phyloP scores from a whole-genome alignment of 177 flowering plant species.

The Vitis hybrid region DNA sequence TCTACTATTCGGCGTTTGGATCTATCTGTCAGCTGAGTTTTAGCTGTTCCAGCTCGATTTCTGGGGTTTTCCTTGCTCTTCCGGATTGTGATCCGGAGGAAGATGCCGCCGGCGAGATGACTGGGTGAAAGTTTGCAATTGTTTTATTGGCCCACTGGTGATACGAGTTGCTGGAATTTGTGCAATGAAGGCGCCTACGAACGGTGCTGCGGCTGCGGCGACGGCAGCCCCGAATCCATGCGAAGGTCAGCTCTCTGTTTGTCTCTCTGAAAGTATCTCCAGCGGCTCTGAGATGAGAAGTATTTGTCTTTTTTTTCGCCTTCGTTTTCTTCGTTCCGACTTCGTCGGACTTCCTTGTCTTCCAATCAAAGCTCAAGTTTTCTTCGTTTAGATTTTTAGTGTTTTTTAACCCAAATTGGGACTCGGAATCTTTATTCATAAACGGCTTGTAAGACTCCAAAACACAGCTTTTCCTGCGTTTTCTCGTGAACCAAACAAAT shows the following conservation, averaged over 20 bases:
- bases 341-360: background rate
- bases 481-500: constrained; percentile 15
- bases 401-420: background rate
- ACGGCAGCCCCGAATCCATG: constrained; percentile 28
- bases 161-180: constrained; percentile 6
- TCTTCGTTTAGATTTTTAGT: background rate
- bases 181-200: constrained; percentile 51
- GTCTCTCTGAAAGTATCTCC: background rate
- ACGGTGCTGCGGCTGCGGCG: constrained; percentile 32
- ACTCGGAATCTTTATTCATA: too few species aligned
- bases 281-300: too few species aligned
- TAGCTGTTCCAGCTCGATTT: background rate
- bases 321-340: background rate
- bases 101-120: constrained; percentile 7
- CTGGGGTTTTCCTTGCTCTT: background rate
- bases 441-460: too few species aligned
- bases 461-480: background rate
- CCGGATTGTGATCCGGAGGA: background rate
- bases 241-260: constrained; percentile 40
- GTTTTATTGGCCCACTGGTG: background rate
- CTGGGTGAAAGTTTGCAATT: constrained; percentile 5
- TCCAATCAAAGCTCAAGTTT: background rate
- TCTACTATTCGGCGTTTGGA: background rate
- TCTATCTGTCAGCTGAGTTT: background rate
- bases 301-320: background rate